A percentile compares a stretch with the other conserved stretches of the same genome.
phyloP scores from a whole-genome alignment of 2,329 filamentous ascomycete genomes.

The Tricladium varicosporioides region DNA sequence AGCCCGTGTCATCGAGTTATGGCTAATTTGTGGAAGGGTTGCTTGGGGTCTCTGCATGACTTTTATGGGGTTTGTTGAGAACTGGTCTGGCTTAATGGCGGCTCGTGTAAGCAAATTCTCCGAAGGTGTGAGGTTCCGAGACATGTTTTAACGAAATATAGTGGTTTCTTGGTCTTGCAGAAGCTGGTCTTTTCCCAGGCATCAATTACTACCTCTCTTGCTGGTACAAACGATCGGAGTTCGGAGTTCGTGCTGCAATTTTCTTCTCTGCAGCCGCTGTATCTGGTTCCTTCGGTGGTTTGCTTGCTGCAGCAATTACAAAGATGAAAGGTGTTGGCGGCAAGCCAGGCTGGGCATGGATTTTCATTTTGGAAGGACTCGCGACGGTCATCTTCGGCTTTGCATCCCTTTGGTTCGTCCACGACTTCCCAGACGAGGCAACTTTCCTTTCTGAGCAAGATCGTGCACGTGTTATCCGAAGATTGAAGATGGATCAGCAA shows the following conservation, averaged over 20 bases:
- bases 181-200: conserved; percentile 74
- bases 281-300: conserved; percentile 74
- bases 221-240: conserved; percentile 79
- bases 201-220: conserved; percentile 80
- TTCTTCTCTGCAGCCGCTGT: conserved; percentile 84
- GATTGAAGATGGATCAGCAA: conserved; percentile 70
- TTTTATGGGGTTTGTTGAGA: conserved; percentile 38
- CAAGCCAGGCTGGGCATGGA: conserved; percentile 60
- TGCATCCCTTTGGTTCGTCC: conserved; percentile 72
- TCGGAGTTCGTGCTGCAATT: conserved; percentile 75
- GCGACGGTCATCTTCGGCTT: conserved; percentile 48
- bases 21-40: conserved; percentile 40
- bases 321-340: conserved; percentile 64
- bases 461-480: conserved; percentile 67
- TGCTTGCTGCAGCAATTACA: conserved; percentile 69
- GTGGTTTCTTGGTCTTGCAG: conserved; percentile 68
- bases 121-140: no score
- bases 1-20: neutral
- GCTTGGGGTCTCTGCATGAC: conserved; percentile 69
- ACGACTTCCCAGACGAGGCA: conserved; percentile 78
- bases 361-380: conserved; percentile 63
- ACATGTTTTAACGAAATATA: neutral
- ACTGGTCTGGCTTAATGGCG: conserved; percentile 33
- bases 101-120: conserved; percentile 19
- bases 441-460: conserved; percentile 70